Conservation (phyloP, 352 stramenopile genomes). For the Globisporangium sylvaticum region DNA sequence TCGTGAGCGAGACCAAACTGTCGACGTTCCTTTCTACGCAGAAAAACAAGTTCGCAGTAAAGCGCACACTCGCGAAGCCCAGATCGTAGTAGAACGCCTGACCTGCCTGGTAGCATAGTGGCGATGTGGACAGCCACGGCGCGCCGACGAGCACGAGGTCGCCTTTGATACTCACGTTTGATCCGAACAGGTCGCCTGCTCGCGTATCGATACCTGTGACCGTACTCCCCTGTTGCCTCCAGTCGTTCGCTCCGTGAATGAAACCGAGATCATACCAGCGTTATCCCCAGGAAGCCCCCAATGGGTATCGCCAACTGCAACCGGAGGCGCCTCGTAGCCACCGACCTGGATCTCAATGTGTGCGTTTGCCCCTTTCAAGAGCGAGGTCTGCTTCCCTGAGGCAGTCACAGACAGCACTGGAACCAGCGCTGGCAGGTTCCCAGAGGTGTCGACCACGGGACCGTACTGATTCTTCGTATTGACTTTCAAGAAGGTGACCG, state of each 20-base stretch:
- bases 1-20: conserved; percentile 54
- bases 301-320: conserved; percentile 32
- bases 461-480: conserved; percentile 78
- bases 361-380: conserved; percentile 58
- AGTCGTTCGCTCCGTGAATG: conserved; percentile 58
- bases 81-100: conserved; percentile 72
- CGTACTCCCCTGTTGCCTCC: conserved; percentile 63
- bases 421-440: conserved; percentile 60
- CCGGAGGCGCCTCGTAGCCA: conserved; percentile 37
- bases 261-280: conserved; percentile 63
- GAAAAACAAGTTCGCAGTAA: conserved; percentile 52
- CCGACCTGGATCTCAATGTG: conserved; percentile 46
- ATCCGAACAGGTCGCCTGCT: conserved; percentile 64
- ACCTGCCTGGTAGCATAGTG: conserved; percentile 31
- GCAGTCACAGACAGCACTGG: conserved; percentile 32
- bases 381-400: conserved; percentile 19
- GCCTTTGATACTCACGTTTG: conserved; percentile 59
- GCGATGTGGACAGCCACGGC: conserved; percentile 49
- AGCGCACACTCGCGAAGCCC: conserved; percentile 45
- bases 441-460: conserved; percentile 56
- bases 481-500: conserved; percentile 73
- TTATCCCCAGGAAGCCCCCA: conserved; percentile 52
- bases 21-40: conserved; percentile 62
- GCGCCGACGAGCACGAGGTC: conserved; percentile 56
- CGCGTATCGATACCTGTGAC: conserved; percentile 57